These are phyloP conservation scores for Yamadazyma aaseri DNA, from an alignment of 1,139 yeast species.

Conservation along the genomic window DNA sequence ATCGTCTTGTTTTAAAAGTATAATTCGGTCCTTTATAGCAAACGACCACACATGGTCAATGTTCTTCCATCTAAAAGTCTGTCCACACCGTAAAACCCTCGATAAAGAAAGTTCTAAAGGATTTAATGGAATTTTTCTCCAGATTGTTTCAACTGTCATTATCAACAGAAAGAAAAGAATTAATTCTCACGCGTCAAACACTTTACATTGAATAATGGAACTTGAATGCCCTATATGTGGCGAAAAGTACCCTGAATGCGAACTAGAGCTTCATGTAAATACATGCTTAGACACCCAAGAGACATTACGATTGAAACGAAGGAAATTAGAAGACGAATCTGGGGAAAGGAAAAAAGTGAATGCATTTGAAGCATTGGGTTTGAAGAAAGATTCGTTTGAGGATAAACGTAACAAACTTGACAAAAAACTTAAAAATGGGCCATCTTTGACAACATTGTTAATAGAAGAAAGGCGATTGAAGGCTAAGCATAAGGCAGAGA, in stretches of 20 bases:
- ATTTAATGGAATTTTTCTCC: constrained; percentile 25
- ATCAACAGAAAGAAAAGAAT: not conserved
- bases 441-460: constrained; percentile 31
- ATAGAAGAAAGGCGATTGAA: constrained; percentile 33
- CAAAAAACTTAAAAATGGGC: constrained; percentile 20
- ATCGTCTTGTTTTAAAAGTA: constrained; percentile 52
- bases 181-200: constrained; percentile 7
- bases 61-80: constrained; percentile 73
- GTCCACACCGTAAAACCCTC: constrained; percentile 84
- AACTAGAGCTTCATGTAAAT: constrained; percentile 44
- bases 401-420: constrained; percentile 19
- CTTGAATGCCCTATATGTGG: constrained; percentile 38
- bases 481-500: constrained; percentile 13
- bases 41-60: constrained; percentile 62
- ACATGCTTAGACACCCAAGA: constrained; percentile 14
- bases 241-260: constrained; percentile 20
- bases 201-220: constrained; percentile 5
- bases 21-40: constrained; percentile 45
- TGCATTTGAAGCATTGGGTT: constrained; percentile 31
- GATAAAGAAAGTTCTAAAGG: constrained; percentile 57
- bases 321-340: not conserved
- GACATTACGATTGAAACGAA: not conserved
- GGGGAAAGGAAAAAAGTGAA: constrained; percentile 12
- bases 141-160: constrained; percentile 27
- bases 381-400: constrained; percentile 25